Evolutionary conservation across 163 green algal genomes (phyloP), one percentile per base, ranked within the genome.

Genomic region (Scenedesmus sp.): DNA sequence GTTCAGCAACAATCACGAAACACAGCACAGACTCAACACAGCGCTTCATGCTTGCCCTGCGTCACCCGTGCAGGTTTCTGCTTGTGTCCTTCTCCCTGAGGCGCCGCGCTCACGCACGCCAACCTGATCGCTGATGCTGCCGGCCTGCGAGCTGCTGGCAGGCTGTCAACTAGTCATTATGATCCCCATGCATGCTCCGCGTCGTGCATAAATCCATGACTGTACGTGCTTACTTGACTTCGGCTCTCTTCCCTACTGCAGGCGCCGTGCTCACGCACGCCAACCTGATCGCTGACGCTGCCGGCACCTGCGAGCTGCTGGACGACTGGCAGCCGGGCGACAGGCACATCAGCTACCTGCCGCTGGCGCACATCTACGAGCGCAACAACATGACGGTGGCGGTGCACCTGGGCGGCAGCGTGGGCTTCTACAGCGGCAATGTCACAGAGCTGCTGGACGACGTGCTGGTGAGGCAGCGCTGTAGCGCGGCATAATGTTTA

Each of bases 351-450:
- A 98, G 95, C 34, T 99, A 99, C 95, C 96, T 99, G 86, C 98
- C 98, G 7, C 96, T 99, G 74, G 98, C 98, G 2, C 98, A 99
- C 97, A 99, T 99, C 93, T 99, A 99, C 94, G 98, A 99, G 95
- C 96, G 98, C 18, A 95, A 99, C 83, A 98, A 97, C 93, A 92
- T 98, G 66, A 94, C 95, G 0, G 83, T 92, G 54, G 77, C 82
- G 18, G 66, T 90, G 52, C 94, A 98, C 92, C 73, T 93, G 34
- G 97, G 97, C 6, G 93, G 90, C 23, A 92, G 91, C 12, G 94
- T 99, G n/a, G 98, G 98, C n/a, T 99, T 99, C 93, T 99, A 98
- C 95, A 95, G 93, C 52, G 97, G 97, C 70, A 99, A 96, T 95
- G 96, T 99, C 20, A 92, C 96, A 88, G 92, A 97, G 90, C 95